These are phyloP conservation scores for Salix viminalis DNA, from an alignment of 345 rosid species.

Conservation along the genomic window DNA sequence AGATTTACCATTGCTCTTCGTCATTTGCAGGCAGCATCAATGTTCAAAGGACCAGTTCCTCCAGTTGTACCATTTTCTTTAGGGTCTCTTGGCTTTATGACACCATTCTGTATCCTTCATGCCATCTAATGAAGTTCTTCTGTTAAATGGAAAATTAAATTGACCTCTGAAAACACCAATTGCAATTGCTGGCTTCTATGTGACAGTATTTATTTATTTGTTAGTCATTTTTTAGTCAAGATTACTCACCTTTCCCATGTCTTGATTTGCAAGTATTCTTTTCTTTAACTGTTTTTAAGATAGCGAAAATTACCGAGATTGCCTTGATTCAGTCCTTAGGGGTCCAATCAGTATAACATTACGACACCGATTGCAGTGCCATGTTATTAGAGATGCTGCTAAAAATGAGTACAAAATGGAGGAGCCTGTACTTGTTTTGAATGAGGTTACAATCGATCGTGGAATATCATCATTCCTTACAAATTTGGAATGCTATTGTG, in stretches of 20 bases:
- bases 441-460: slow-evolving; percentile 98
- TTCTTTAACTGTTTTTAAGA: slow-evolving; percentile 52
- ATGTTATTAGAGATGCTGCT: slow-evolving; percentile 75
- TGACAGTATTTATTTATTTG: background rate
- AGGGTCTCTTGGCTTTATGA: slow-evolving; percentile 99
- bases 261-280: slow-evolving; percentile 21
- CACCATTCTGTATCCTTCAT: slow-evolving; percentile 91
- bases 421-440: slow-evolving; percentile 73
- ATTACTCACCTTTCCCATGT: background rate
- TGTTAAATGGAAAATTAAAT: background rate
- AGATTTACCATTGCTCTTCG: slow-evolving; percentile 8
- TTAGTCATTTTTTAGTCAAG: background rate
- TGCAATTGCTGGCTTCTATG: slow-evolving; percentile 2
- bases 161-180: background rate
- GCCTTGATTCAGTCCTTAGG: slow-evolving; percentile 64
- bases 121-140: background rate
- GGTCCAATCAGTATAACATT: slow-evolving; percentile 95
- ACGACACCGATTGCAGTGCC: slow-evolving; percentile 82
- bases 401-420: slow-evolving; percentile 66
- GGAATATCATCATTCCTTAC: slow-evolving; percentile 93
- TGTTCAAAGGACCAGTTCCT: slow-evolving; percentile 99
- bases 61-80: slow-evolving; percentile 90
- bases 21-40: slow-evolving; percentile 83
- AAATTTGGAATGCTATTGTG: slow-evolving; percentile 94
- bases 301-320: slow-evolving; percentile 79